These are phyloP conservation scores for Striga hermonthica DNA, from an alignment of 305 asterid species.

Conservation along the genomic window DNA sequence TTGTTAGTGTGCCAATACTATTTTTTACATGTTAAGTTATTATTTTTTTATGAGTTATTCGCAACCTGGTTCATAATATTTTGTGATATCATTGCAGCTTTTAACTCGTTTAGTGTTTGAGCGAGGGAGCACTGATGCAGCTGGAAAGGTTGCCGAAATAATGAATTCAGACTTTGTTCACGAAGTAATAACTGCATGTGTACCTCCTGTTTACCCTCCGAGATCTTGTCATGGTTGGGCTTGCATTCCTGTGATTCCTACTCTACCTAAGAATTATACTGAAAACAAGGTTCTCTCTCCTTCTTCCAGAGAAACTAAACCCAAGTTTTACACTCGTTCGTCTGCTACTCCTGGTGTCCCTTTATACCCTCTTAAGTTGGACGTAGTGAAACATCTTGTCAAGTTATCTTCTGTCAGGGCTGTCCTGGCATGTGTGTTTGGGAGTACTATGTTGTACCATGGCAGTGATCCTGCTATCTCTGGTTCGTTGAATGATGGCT, in stretches of 20 bases:
- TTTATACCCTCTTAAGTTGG: constrained; percentile 87
- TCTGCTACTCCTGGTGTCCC: constrained; percentile 90
- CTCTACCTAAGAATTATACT: constrained; percentile 57
- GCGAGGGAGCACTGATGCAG: constrained; percentile 92
- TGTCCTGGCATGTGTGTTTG: constrained; percentile 94
- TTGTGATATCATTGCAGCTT: constrained; percentile 57
- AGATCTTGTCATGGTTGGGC: constrained; percentile 98
- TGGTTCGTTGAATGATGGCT: constrained; percentile 62
- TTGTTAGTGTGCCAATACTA: constrained; percentile 11
- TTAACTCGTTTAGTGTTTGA: constrained; percentile 94
- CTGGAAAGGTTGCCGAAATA: constrained; percentile 96
- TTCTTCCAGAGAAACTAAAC: constrained; percentile 80
- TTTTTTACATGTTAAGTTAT: background rate
- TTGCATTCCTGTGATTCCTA: constrained; percentile 88
- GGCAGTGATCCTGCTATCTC: constrained; percentile 76
- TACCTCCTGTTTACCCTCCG: constrained; percentile 98
- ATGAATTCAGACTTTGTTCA: constrained; percentile 96
- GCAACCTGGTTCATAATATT: constrained; percentile 31
- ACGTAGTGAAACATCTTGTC: constrained; percentile 89
- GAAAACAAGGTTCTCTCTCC: constrained; percentile 75
- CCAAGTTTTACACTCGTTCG: constrained; percentile 75
- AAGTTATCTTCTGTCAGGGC: constrained; percentile 94
- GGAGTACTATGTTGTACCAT: constrained; percentile 82
- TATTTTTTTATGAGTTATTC: background rate
- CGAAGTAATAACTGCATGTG: constrained; percentile 95